phyloP scores from a whole-genome alignment of 2,329 filamentous ascomycete genomes.

The Pestalotiopsis sp. region DNA sequence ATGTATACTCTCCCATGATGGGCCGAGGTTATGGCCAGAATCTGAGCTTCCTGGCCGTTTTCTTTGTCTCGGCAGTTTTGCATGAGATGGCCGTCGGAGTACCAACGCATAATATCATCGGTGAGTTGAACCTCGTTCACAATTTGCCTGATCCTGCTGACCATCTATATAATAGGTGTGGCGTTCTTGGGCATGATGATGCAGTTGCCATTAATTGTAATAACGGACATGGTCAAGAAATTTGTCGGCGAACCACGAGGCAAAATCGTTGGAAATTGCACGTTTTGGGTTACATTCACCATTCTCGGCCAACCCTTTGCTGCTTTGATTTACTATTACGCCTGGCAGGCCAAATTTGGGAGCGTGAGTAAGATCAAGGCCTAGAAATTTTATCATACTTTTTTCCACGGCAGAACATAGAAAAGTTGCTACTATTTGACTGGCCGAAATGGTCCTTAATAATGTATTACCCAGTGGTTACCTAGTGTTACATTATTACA shows the following conservation, averaged over 20 bases:
- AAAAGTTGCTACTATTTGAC: not conserved
- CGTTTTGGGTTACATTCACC: conserved; percentile 97
- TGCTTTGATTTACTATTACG: conserved; percentile 93
- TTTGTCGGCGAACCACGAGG: conserved; percentile 71
- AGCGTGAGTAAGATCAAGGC: conserved; percentile 61
- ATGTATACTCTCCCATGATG: conserved; percentile 87
- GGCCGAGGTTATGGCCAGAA: conserved; percentile 77
- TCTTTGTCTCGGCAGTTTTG: conserved; percentile 83
- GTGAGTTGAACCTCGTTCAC: conserved; percentile 44
- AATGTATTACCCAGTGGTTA: too few relatives aligned
- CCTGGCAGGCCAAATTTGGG: conserved; percentile 97
- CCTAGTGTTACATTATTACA: too few relatives aligned
- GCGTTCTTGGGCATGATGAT: conserved; percentile 94
- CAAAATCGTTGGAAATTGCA: conserved; percentile 83
- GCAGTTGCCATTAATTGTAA: conserved; percentile 83
- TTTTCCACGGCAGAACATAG: not conserved
- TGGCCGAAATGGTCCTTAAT: not conserved
- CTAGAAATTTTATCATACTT: not conserved
- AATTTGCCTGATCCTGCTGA: conserved; percentile 8
- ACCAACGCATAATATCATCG: conserved; percentile 91
- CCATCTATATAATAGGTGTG: conserved; percentile 59
- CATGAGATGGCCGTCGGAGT: conserved; percentile 93
- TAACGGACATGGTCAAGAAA: conserved; percentile 80
- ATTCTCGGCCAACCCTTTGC: conserved; percentile 93
- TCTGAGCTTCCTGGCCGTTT: conserved; percentile 78